These are phyloP conservation scores for Buxus sempervirens DNA, from an alignment of 164 flowering plant species.

Conservation along the genomic window DNA sequence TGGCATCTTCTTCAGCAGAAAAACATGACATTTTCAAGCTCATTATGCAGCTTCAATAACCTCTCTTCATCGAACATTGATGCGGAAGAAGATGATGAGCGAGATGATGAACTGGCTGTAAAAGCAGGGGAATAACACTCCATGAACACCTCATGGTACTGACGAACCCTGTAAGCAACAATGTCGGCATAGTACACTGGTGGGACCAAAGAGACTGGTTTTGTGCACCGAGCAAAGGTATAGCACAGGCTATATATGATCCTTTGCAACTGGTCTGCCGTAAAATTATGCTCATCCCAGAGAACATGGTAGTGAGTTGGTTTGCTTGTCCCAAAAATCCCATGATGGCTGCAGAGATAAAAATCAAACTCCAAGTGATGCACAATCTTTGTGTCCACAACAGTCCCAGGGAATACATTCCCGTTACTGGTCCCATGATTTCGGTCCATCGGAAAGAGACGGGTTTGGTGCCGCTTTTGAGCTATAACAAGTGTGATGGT, in stretches of 20 bases:
- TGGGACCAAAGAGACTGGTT: conserved; percentile 73
- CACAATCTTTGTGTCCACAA: conserved; percentile 58
- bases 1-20: conserved; percentile 37
- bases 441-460: conserved; percentile 42
- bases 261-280: conserved; percentile 60
- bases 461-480: conserved; percentile 72
- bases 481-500: conserved; percentile 65
- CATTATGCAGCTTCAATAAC: conserved; percentile 34
- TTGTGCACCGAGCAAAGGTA: conserved; percentile 80
- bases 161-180: conserved; percentile 66
- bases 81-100: conserved; percentile 19
- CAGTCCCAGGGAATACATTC: conserved; percentile 78
- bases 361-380: conserved; percentile 70
- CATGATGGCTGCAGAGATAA: conserved; percentile 72
- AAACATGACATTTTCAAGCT: conserved; percentile 50
- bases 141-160: conserved; percentile 48
- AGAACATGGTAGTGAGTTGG: conserved; percentile 74
- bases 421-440: conserved; percentile 32
- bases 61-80: conserved; percentile 16
- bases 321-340: conserved; percentile 76
- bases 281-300: conserved; percentile 59
- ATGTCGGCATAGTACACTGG: conserved; percentile 84
- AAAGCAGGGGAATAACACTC: conserved; percentile 24
- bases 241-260: conserved; percentile 73
- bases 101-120: conserved; percentile 20